A percentile compares a stretch with the other conserved stretches of the same genome.
phyloP scores from a whole-genome alignment of 345 rosid species.

The Noccaea bulbosa region DNA sequence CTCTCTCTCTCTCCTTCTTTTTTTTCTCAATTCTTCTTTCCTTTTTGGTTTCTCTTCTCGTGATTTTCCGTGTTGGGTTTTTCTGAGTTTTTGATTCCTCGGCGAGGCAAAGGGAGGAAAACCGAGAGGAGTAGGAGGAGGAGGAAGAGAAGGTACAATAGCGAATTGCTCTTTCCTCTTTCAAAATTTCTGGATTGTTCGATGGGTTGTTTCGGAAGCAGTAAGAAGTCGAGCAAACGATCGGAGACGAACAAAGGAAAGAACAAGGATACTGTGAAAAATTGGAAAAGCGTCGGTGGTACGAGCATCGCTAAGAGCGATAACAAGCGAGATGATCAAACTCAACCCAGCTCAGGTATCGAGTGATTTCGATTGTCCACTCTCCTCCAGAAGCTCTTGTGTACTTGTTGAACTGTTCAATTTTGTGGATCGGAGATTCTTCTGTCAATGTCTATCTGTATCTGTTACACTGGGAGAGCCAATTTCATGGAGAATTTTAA shows the following conservation, averaged over 20 bases:
- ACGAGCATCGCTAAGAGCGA: slow-evolving; percentile 24
- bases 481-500: not conserved
- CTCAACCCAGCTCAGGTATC: slow-evolving; percentile 50
- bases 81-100: slow-evolving; percentile 21
- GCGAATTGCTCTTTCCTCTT: not conserved
- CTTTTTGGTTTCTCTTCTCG: not conserved
- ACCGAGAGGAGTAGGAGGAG: not conserved
- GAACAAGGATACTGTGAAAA: slow-evolving; percentile 32
- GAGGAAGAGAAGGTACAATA: not conserved
- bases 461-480: slow-evolving; percentile 20
- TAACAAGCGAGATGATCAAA: slow-evolving; percentile 48
- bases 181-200: slow-evolving; percentile 16
- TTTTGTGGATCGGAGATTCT: slow-evolving; percentile 5
- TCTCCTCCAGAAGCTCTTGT: not conserved
- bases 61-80: slow-evolving; percentile 28
- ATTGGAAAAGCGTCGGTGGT: slow-evolving; percentile 15
- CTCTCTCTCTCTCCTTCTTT: slow-evolving; percentile 8
- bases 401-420: not conserved
- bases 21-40: slow-evolving; percentile 41
- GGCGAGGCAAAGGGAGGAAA: not conserved
- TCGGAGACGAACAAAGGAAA: slow-evolving; percentile 37
- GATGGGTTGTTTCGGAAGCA: slow-evolving; percentile 74
- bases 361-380: not conserved
- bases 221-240: slow-evolving; percentile 53
- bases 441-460: not conserved